Evolutionary conservation across 495 filamentous ascomycete genomes (phyloP), one percentile per base, ranked within the genome.

Genomic region (Aspergillus diversus): DNA sequence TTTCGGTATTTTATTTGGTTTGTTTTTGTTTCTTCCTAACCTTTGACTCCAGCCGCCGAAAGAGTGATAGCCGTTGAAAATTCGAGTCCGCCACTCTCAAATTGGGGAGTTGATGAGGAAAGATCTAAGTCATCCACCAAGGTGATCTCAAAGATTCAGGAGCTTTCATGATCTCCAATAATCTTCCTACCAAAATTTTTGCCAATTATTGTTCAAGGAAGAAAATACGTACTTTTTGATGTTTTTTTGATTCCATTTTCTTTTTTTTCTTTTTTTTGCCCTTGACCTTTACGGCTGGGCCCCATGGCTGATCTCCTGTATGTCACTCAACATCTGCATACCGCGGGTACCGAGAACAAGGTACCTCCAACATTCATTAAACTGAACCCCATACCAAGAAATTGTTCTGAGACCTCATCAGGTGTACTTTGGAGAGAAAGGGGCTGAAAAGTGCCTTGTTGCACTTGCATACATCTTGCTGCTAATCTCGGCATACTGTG

Each of bases 231-330:
- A 2, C n/a, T 27, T 3, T 27, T 17, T 11, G n/a, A 21, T 31
- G 16, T 17, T 17, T 17, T 17, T 50, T 16, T n/a, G 12, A 2
- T 21, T 17, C 47, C 21, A 16, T 49, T 49, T 16, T 49, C 21
- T 49, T n/a, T 21, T 50, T 50, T 6, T 50, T 50, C 21, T 17
- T 50, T 50, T 17, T 13, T 43, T 50, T 17, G 8, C 27, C 27
- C 16, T 50, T 27, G 17, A 21, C 27, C 47, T 9, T n/a, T 2
- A 9, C 47, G 47, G 16, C 15, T 11, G 16, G 16, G 9, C 16
- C 47, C 47, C 47, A 50, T 50, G 11, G 47, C 27, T 17, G 47
- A 59, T 59, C 42, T 48, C 31, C 43, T 17, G 27, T 48, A 59
- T 16, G 43, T 43, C 27, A 59, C 7, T n/a, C 42, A 34, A 33